phyloP scores from a whole-genome alignment of 129 eudicot species.

The Rutidosis leptorrhynchoides region DNA sequence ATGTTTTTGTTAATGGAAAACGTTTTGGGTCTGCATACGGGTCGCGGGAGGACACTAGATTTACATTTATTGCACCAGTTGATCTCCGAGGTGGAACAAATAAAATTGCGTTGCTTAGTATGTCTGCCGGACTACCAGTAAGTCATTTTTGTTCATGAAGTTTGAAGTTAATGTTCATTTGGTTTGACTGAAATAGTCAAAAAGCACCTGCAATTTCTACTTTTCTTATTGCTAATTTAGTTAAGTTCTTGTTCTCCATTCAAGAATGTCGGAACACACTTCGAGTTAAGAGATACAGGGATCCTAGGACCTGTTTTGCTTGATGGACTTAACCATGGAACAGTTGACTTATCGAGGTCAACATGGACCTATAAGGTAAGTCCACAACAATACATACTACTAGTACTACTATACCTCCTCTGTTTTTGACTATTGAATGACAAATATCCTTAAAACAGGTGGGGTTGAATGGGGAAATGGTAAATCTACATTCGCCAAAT shows the following conservation, averaged over 20 bases:
- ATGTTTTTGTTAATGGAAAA: conserved; percentile 60
- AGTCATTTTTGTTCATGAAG: conserved; percentile 15
- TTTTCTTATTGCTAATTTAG: conserved; percentile 1
- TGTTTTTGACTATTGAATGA: neutral
- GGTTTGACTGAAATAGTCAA: conserved; percentile 14
- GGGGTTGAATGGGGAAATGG: conserved; percentile 73
- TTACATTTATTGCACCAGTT: conserved; percentile 48
- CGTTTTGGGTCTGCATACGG: conserved; percentile 91
- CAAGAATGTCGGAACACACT: conserved; percentile 80
- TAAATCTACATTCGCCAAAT: conserved; percentile 55
- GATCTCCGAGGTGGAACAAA: conserved; percentile 61
- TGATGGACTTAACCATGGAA: conserved; percentile 64
- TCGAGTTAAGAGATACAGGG: conserved; percentile 75
- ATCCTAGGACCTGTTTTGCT: conserved; percentile 64
- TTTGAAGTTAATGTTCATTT: neutral
- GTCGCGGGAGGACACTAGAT: conserved; percentile 42
- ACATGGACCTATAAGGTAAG: conserved; percentile 83
- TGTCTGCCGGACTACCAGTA: conserved; percentile 88
- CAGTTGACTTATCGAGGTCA: conserved; percentile 51
- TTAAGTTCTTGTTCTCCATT: conserved; percentile 9
- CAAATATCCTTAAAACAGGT: conserved; percentile 37
- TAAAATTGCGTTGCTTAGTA: conserved; percentile 63
- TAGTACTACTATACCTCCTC: neutral
- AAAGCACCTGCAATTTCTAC: neutral
- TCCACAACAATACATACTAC: neutral